These are phyloP conservation scores for Wallacemonas sp. DNA, from an alignment of 208 protist genomes.

Conservation along the genomic window DNA sequence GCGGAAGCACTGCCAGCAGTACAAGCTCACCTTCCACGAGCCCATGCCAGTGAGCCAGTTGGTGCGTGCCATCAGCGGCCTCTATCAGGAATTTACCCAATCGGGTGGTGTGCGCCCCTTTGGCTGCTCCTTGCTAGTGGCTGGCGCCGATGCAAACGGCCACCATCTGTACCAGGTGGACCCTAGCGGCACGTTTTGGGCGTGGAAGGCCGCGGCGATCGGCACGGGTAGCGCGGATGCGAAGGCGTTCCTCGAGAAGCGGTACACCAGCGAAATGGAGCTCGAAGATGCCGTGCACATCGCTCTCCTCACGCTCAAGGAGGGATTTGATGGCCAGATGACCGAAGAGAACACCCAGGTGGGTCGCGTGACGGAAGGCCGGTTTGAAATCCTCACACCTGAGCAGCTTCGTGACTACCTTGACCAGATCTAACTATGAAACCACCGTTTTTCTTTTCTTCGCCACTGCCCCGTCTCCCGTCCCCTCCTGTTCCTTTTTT, in stretches of 20 bases:
- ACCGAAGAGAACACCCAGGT: constrained; percentile 99
- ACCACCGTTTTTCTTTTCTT: not conserved
- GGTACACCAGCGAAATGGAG: constrained; percentile 98
- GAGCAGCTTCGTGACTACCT: constrained; percentile 88
- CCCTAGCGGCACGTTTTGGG: constrained; percentile 98
- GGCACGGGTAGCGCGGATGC: constrained; percentile 97
- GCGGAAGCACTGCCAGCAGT: constrained; percentile 95
- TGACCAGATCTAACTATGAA: constrained; percentile 73
- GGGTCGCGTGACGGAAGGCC: constrained; percentile 92
- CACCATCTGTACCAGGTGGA: constrained; percentile 99
- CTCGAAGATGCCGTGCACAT: constrained; percentile 99
- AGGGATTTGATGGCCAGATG: constrained; percentile 96
- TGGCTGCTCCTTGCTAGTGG: constrained; percentile 99
- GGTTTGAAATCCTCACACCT: constrained; percentile 77
- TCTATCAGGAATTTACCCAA: constrained; percentile 99
- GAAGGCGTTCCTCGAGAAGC: constrained; percentile 99
- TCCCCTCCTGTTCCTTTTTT: too few species aligned
- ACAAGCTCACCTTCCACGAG: constrained; percentile 94
- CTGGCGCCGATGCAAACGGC: constrained; percentile 95
- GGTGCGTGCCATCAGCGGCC: constrained; percentile 95
- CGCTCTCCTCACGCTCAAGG: constrained; percentile 99
- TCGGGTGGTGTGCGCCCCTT: constrained; percentile 99
- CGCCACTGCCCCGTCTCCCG: not conserved
- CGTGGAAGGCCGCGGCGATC: constrained; percentile 99
- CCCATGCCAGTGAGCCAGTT: constrained; percentile 96